phyloP scores from a whole-genome alignment of 2,329 filamentous ascomycete species.

The Fusarium sp. region DNA sequence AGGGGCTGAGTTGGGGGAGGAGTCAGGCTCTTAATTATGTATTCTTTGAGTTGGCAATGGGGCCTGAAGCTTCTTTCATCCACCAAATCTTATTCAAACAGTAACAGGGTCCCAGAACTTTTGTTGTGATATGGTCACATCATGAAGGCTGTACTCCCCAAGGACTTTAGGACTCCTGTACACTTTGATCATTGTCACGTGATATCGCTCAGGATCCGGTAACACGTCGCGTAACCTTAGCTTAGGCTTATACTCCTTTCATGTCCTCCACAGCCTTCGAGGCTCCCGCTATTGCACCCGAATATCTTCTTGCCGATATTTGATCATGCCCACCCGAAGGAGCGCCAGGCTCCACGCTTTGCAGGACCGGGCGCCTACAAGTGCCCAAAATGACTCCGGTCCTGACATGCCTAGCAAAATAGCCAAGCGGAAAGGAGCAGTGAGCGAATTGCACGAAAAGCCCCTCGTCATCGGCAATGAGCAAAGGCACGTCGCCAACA shows the following conservation, averaged over 20 bases:
- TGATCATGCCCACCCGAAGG: slow-evolving; percentile 14
- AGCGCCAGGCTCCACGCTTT: slow-evolving; percentile 19
- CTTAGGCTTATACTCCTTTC: neutral
- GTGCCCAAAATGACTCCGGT: neutral
- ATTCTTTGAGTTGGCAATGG: neutral
- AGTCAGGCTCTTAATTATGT: neutral
- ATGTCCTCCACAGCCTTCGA: too few relatives aligned
- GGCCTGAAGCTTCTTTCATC: too few relatives aligned
- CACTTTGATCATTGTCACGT: neutral
- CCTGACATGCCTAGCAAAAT: neutral
- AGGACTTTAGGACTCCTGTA: neutral
- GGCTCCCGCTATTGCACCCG: neutral
- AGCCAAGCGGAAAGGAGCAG: slow-evolving; percentile 10
- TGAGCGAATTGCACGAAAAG: neutral
- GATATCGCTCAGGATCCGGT: neutral
- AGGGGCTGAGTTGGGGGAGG: neutral
- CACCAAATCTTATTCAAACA: neutral
- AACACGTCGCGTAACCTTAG: neutral
- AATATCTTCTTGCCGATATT: neutral
- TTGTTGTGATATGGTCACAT: neutral
- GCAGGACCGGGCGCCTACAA: neutral
- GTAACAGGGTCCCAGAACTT: neutral
- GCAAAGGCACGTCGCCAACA: neutral
- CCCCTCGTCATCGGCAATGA: neutral
- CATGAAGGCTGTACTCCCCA: neutral